Evolutionary conservation across 2,329 filamentous ascomycete species (phyloP).

Genomic region (Epicoccum sorghinum): DNA sequence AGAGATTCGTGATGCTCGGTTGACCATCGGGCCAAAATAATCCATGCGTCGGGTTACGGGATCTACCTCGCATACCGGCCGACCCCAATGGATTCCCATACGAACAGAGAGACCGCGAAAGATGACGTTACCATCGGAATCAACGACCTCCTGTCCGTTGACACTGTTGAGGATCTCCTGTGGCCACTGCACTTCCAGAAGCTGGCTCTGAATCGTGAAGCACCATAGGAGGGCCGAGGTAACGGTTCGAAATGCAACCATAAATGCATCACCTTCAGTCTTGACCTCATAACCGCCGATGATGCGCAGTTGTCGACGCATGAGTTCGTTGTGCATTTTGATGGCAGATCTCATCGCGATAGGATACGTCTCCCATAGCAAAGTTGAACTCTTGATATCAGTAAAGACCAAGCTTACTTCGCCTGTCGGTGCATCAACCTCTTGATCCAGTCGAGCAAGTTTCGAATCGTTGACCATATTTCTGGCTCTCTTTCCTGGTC

Average conservation of each 20-base stretch:
- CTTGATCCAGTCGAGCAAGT: constrained; percentile 82
- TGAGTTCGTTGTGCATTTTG: constrained; percentile 95
- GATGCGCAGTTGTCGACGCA: constrained; percentile 88
- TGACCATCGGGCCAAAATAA: constrained; percentile 99
- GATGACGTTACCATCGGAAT: constrained; percentile 85
- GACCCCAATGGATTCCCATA: constrained; percentile 97
- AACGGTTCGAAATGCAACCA: constrained; percentile 97
- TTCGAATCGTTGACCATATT: constrained; percentile 78
- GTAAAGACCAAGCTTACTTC: constrained; percentile 96
- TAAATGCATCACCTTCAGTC: constrained; percentile 98
- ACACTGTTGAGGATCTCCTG: constrained; percentile 87
- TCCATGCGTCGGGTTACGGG: constrained; percentile 98
- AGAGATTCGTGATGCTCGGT: constrained; percentile 92
- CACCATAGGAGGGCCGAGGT: constrained; percentile 95
- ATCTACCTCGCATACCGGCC: constrained; percentile 92
- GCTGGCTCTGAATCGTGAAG: constrained; percentile 87
- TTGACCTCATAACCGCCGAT: constrained; percentile 99
- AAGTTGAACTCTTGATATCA: constrained; percentile 98
- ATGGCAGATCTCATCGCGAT: constrained; percentile 96
- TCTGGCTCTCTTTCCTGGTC: constrained; percentile 60
- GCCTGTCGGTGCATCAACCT: constrained; percentile 88
- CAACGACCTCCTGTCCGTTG: constrained; percentile 80
- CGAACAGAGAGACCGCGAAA: constrained; percentile 93
- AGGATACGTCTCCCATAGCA: constrained; percentile 93
- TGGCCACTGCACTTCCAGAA: constrained; percentile 91